phyloP scores from a whole-genome alignment of 164 flowering plant species.

The Santalum album region DNA sequence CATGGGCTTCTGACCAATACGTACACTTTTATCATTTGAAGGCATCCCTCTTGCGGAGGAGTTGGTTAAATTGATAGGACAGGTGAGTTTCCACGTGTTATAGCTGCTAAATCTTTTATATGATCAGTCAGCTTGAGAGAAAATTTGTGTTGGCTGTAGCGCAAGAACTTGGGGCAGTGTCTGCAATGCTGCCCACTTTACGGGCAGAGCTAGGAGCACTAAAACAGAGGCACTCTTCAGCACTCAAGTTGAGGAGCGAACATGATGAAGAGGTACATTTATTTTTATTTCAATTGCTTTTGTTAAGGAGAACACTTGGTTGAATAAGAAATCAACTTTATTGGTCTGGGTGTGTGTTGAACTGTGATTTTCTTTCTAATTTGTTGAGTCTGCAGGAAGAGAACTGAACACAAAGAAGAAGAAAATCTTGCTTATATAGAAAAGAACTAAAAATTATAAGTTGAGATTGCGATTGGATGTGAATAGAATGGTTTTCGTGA shows the following conservation, averaged over 20 bases:
- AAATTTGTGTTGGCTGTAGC: constrained; percentile 26
- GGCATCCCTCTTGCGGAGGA: constrained; percentile 96
- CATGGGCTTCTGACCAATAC: background rate
- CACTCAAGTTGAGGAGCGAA: constrained; percentile 97
- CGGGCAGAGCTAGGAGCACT: constrained; percentile 90
- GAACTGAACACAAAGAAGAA: too few relatives aligned
- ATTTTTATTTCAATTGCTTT: too few relatives aligned
- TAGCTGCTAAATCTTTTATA: background rate
- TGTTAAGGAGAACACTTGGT: too few relatives aligned
- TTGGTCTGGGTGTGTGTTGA: too few relatives aligned
- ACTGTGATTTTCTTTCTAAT: too few relatives aligned
- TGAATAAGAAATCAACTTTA: too few relatives aligned
- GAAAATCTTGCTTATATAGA: too few relatives aligned
- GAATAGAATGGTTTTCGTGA: too few relatives aligned
- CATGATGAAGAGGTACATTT: constrained; percentile 99
- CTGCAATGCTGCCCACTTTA: constrained; percentile 58
- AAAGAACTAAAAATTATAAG: too few relatives aligned
- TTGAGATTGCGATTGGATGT: too few relatives aligned
- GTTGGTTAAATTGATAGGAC: constrained; percentile 86
- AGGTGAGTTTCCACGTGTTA: constrained; percentile 31
- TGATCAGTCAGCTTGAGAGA: background rate
- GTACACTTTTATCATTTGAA: constrained; percentile 12
- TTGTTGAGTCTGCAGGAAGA: too few relatives aligned
- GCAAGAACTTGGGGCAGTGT: constrained; percentile 78
- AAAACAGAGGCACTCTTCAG: constrained; percentile 87